A percentile compares a stretch with the other conserved stretches of the same genome.
Evolutionary conservation across 495 filamentous ascomycete genomes (phyloP).

Genomic region (Tetracladium setigerum): DNA sequence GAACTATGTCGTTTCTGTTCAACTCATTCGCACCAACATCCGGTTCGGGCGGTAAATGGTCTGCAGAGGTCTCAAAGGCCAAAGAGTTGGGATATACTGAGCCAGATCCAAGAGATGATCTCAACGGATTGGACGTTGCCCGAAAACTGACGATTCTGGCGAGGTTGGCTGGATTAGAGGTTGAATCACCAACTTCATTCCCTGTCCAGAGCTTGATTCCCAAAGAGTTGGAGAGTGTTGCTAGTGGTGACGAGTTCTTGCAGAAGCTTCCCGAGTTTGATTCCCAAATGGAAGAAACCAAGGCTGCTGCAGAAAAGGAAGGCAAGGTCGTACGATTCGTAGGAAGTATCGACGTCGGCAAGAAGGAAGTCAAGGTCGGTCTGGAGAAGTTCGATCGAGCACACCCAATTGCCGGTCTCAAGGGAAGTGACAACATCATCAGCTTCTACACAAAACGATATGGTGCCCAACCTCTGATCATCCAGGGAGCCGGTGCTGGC

Average conservation of each 20-base stretch:
- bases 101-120: slow-evolving; percentile 89
- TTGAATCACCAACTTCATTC: slow-evolving; percentile 74
- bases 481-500: slow-evolving; percentile 92
- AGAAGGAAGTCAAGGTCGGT: slow-evolving; percentile 75
- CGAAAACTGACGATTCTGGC: slow-evolving; percentile 95
- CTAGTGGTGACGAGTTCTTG: slow-evolving; percentile 77
- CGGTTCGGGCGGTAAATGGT: slow-evolving; percentile 69
- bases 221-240: slow-evolving; percentile 63
- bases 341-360: slow-evolving; percentile 77
- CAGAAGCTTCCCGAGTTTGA: slow-evolving; percentile 69
- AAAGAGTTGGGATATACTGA: slow-evolving; percentile 96
- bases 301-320: slow-evolving; percentile 66
- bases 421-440: slow-evolving; percentile 97
- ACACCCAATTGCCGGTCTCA: slow-evolving; percentile 82
- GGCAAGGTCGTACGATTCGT: slow-evolving; percentile 93
- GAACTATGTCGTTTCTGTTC: slow-evolving; percentile 94
- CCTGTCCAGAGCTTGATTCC: slow-evolving; percentile 90
- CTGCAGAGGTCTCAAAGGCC: slow-evolving; percentile 78
- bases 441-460: slow-evolving; percentile 96
- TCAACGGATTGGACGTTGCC: slow-evolving; percentile 94
- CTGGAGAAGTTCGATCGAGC: slow-evolving; percentile 78
- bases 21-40: slow-evolving; percentile 80
- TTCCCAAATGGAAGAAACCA: slow-evolving; percentile 71
- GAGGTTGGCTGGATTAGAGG: slow-evolving; percentile 66
- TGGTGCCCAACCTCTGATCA: slow-evolving; percentile 77